Percentiles rank a stretch among this genome's conserved stretches.
These are phyloP conservation scores for Pythium pectinolyticum DNA, from an alignment of 352 stramenopile species.

Conservation along the genomic window DNA sequence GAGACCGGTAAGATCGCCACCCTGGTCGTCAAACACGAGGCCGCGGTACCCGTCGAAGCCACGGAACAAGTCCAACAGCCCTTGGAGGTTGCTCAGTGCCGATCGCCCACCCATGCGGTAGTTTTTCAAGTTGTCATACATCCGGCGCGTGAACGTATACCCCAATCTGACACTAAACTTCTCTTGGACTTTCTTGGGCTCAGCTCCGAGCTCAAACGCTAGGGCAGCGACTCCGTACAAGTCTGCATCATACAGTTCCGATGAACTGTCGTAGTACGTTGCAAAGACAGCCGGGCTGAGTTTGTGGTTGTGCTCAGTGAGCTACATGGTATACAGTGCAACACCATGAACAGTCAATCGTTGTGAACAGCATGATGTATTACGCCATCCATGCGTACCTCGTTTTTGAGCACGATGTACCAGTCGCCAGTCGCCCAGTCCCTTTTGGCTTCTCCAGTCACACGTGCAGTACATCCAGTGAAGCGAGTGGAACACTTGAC, in stretches of 20 bases:
- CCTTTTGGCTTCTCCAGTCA: background rate
- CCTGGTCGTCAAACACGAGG: constrained; percentile 12
- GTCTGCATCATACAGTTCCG: too few species aligned
- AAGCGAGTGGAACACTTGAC: background rate
- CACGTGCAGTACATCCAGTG: background rate
- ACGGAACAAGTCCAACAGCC: background rate
- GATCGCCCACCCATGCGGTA: background rate
- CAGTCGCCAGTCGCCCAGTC: background rate
- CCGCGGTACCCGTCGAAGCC: background rate
- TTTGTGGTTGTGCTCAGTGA: constrained; percentile 5
- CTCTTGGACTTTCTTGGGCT: background rate
- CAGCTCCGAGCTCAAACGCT: background rate
- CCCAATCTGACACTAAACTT: background rate
- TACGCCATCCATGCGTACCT: background rate
- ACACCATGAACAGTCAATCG: background rate
- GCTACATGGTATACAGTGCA: background rate
- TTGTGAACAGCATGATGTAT: background rate
- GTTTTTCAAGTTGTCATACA: constrained; percentile 10
- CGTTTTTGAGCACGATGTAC: background rate
- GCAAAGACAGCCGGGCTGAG: too few species aligned
- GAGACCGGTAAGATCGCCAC: constrained; percentile 6
- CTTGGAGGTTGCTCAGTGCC: constrained; percentile 1
- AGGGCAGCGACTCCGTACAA: background rate
- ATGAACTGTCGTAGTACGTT: too few species aligned
- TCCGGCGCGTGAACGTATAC: background rate